These are phyloP conservation scores for Trichomonas tenax DNA, from an alignment of 208 protist genomes.

Conservation along the genomic window DNA sequence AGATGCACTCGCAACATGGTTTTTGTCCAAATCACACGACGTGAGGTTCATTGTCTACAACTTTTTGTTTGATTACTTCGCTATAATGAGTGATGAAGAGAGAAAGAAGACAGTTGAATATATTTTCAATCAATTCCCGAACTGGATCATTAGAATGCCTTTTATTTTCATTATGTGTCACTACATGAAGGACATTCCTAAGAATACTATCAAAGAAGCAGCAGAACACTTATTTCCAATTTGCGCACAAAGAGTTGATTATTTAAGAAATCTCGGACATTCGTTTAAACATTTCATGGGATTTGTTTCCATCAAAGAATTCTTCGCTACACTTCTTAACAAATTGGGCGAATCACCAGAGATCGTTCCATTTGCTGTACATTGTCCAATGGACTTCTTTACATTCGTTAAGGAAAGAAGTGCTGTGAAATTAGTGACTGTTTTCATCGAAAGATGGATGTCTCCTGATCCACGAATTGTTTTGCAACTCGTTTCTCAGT, in stretches of 20 bases:
- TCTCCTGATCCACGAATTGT: neutral
- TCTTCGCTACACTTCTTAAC: neutral
- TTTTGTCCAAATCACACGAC: neutral
- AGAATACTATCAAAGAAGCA: neutral
- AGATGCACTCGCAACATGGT: neutral
- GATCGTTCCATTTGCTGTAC: neutral
- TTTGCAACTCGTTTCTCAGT: neutral
- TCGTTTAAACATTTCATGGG: neutral
- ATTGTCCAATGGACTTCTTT: neutral
- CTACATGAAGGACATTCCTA: neutral
- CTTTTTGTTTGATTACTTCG: neutral
- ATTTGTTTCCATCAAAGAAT: neutral
- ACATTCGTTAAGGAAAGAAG: neutral
- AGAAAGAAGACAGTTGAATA: neutral
- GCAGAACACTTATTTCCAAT: neutral
- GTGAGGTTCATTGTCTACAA: neutral
- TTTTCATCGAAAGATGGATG: neutral
- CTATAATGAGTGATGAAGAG: neutral
- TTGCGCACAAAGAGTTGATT: neutral
- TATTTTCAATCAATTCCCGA: neutral
- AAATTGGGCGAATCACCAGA: neutral
- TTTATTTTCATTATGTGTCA: neutral
- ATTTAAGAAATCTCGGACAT: neutral
- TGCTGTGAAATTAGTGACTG: neutral
- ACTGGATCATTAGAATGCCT: neutral